Base-by-base conservation (phyloP, 306 rosid species). In the Cicer pinnatifidum region DNA sequence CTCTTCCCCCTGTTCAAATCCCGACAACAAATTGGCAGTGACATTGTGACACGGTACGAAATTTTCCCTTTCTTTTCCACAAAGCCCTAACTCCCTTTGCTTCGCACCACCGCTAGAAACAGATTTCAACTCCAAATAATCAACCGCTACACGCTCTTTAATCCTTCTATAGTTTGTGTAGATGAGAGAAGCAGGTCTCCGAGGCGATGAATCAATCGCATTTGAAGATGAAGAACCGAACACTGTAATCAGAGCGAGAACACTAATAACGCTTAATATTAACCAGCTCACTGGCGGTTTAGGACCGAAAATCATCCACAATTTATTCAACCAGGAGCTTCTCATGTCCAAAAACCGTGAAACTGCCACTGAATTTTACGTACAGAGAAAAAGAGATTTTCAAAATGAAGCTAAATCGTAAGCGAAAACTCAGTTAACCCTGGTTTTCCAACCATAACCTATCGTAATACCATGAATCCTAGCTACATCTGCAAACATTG, bases 1-100 rank as follows among this genome's bases (percentile, higher is more conserved):
- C 86, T 95, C 97, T 75, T 90, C 92, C 13, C 97, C 99, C 47
- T 90, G 85, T 78, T 87, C 88, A 72, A 75, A 85, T 69, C 99
- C 97, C 4, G 85, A 84, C 47, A 85, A 64, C 77, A 86, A 63
- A 81, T 89, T 90, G 28, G 87, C 92, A 11, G 97, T 71, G 15
- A 95, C 91, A 82, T 95, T 95, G 77, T 90, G 86, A 67, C 99
- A 95, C n/a, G 99, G 99, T 45, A 95, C 99, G 46, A 75, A 73
- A 71, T 87, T 88, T 59, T 95, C 99, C 83, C 88, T 90, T 41
- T 91, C 99, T 85, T 83, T 95, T 50, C 92, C 89, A 83, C 99
- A 95, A 63, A 90, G 88, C 15, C 76, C 89, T 56, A 88, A 69
- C 85, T 91, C 99, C 81, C 54, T 94, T 77, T 84, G 87, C 74